phyloP scores from a whole-genome alignment of 768 basidiomycete genomes.

The Leucocoprinus birnbaumii region DNA sequence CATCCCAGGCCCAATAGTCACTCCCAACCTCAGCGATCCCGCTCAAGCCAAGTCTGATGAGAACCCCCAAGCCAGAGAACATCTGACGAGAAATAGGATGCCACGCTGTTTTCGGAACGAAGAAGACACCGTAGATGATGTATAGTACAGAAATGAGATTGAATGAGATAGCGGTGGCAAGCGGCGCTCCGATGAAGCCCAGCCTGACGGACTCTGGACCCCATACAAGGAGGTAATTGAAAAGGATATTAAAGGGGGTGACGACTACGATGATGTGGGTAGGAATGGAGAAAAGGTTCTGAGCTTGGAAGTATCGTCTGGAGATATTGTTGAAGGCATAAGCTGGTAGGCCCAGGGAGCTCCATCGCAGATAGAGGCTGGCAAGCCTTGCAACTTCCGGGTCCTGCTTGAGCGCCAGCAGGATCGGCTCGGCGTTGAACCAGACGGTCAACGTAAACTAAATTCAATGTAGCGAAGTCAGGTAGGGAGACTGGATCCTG shows the following conservation, averaged over 20 bases:
- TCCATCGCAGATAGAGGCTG: slow-evolving; percentile 69
- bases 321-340: slow-evolving; percentile 52
- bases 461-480: slow-evolving; percentile 34
- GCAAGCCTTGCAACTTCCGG: slow-evolving; percentile 82
- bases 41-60: slow-evolving; percentile 76
- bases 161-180: slow-evolving; percentile 86
- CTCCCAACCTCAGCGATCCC: slow-evolving; percentile 84
- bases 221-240: slow-evolving; percentile 89
- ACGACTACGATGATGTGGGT: slow-evolving; percentile 80
- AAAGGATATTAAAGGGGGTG: slow-evolving; percentile 79
- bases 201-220: slow-evolving; percentile 75
- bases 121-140: slow-evolving; percentile 60
- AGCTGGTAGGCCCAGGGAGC: slow-evolving; percentile 75
- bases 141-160: slow-evolving; percentile 74
- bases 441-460: slow-evolving; percentile 69
- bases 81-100: slow-evolving; percentile 62
- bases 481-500: not conserved
- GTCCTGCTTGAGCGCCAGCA: slow-evolving; percentile 76
- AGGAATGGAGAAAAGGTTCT: slow-evolving; percentile 79
- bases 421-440: slow-evolving; percentile 78
- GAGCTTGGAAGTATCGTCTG: slow-evolving; percentile 58
- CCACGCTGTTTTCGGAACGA: slow-evolving; percentile 79
- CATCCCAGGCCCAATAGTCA: slow-evolving; percentile 99
- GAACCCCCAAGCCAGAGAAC: slow-evolving; percentile 64
- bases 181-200: slow-evolving; percentile 90